Percentiles rank a stretch among this genome's conserved stretches.
Conservation (phyloP, 495 filamentous ascomycete genomes). For the Acidiella bohemica region DNA sequence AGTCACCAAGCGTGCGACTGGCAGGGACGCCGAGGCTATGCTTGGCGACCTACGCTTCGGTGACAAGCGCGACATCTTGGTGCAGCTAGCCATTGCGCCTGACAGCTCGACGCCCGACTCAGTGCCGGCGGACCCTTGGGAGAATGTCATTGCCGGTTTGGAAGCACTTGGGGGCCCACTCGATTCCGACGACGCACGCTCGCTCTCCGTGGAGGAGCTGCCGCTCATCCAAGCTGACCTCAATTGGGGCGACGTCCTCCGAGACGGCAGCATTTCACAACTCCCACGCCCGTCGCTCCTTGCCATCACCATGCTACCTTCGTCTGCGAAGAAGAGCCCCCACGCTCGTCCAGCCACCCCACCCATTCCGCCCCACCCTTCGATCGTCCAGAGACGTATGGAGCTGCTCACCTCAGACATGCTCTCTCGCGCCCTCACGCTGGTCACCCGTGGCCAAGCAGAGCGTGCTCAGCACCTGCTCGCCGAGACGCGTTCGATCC, state of each 20-base stretch:
- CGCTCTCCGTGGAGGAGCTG: conserved; percentile 82
- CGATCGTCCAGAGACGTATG: conserved; percentile 94
- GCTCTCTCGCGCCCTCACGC: conserved; percentile 80
- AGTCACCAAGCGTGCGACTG: conserved; percentile 94
- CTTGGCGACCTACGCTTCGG: conserved; percentile 90
- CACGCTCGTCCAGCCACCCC: conserved; percentile 51
- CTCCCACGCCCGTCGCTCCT: conserved; percentile 78
- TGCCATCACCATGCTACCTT: conserved; percentile 97
- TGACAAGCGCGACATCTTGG: conserved; percentile 92
- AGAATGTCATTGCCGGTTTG: conserved; percentile 86
- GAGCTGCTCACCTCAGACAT: conserved; percentile 97
- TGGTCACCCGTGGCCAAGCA: conserved; percentile 82
- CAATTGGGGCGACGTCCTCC: conserved; percentile 83
- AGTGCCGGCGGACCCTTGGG: conserved; percentile 88
- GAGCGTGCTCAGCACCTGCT: conserved; percentile 86
- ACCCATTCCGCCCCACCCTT: conserved; percentile 88
- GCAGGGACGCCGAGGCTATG: conserved; percentile 84
- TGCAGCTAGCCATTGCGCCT: conserved; percentile 85
- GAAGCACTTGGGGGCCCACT: conserved; percentile 87
- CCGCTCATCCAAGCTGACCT: conserved; percentile 93
- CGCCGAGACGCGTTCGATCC: conserved; percentile 83
- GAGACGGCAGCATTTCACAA: conserved; percentile 79
- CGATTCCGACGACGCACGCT: conserved; percentile 75
- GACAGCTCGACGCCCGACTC: conserved; percentile 78
- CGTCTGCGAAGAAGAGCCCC: conserved; percentile 44